phyloP scores from a whole-genome alignment of 768 basidiomycete species.

The Mycena maculata region DNA sequence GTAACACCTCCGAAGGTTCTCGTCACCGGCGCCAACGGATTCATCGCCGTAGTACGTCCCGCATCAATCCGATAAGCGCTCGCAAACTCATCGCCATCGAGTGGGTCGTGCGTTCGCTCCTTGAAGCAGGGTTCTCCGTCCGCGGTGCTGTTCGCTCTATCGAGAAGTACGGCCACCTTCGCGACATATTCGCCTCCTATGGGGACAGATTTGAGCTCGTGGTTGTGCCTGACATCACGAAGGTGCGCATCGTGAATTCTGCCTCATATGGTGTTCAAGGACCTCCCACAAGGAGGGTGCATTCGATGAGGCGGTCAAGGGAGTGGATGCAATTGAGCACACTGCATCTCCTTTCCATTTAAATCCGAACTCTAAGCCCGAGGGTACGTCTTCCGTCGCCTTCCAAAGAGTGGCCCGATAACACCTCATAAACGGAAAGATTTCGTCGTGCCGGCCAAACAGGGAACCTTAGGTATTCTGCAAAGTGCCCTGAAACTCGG shows the following conservation, averaged over 20 bases:
- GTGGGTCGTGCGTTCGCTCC: conserved; percentile 58
- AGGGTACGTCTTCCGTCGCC: neutral
- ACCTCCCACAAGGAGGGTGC: conserved; percentile 60
- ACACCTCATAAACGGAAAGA: conserved; percentile 17
- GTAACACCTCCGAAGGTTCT: no score
- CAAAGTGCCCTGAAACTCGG: conserved; percentile 52
- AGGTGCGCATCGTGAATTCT: conserved; percentile 35
- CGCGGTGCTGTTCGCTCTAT: conserved; percentile 74
- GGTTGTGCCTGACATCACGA: conserved; percentile 76
- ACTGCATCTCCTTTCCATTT: conserved; percentile 69
- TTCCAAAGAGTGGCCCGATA: neutral
- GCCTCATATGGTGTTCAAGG: no score
- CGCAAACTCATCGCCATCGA: no score
- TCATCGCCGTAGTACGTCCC: no score
- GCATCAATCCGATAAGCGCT: no score
- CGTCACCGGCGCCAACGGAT: no score
- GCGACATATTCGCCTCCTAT: conserved; percentile 61
- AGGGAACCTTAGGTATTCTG: conserved; percentile 55
- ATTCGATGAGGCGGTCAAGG: conserved; percentile 85
- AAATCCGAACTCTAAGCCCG: neutral
- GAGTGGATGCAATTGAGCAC: conserved; percentile 78
- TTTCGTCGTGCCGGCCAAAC: conserved; percentile 49
- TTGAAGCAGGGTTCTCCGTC: conserved; percentile 71
- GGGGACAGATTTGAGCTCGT: conserved; percentile 72
- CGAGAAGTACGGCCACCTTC: neutral